Base-by-base conservation (phyloP, 75 land plant genomes). In the Picea glauca region DNA sequence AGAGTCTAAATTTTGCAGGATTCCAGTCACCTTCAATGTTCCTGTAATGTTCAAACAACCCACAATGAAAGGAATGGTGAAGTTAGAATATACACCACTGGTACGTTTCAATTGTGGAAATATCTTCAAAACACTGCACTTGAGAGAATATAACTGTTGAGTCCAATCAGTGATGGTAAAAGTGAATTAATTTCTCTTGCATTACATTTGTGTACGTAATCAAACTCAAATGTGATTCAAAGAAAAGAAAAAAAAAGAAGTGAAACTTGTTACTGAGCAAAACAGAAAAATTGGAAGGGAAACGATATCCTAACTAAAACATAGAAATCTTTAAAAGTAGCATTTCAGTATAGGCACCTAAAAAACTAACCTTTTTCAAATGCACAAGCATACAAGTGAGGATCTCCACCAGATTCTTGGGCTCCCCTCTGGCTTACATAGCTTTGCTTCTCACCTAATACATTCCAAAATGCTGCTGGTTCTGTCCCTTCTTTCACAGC, bases 401-500 rank as follows among this genome's bases (percentile, higher is more conserved):
- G 98, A 84, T 98, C 96, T 84, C 90, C 95, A 30, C 67, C 80
- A 80, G 58, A 66, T 30, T 95, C 98, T 56, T 76, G 82, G 30
- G 89, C 62, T 21, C 72, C 84, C 32, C 88, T 92, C 43, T 98
- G 94, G 80, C 94, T 89, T 14, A 88, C 80, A 77, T 89, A 90
- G 67, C 78, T 86, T 81, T 93, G 92, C 76, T 89, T 98, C 3
- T 94, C 99, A 59, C 96, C 98, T 78, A 98, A 88, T 13, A 93
- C 85, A 84, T 79, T 82, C 98, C 98, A 98, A 74, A 98, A 98
- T 18, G 87, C 58, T 35, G 92, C 87, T 80, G 86, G 88, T 77
- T 98, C 99, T 20, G 96, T 88, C 68, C 99, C 98, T 78, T 98
- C 99, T 75, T 95, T 95, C 23, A 89, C 82, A 78, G 91, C 90